Evolutionary conservation across 164 flowering plant species (phyloP), one percentile per base, ranked within the genome.

Genomic region (Chimonanthus salicifolius): DNA sequence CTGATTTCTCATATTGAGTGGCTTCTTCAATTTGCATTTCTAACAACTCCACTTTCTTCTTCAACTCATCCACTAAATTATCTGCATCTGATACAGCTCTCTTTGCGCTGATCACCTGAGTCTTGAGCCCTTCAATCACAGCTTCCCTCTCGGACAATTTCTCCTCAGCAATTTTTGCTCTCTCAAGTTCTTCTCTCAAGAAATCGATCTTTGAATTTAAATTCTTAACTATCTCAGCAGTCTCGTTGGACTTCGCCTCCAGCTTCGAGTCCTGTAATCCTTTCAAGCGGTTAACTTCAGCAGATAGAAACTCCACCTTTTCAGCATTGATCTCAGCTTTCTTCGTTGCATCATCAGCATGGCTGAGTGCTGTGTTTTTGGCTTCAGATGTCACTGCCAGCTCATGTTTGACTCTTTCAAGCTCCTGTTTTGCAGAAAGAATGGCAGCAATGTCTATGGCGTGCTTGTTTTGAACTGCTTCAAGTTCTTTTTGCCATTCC

Each of bases 261-360:
- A 72, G 70, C 82, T 82, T 86, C 18, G 93, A 82, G 64, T 92
- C 96, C 49, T 90, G 88, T 76, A 84, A 70, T n/a, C 81, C 82
- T 82, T 92, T 92, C 83, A 95, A 62, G 33, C 80, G 84, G 21
- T 58, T 68, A 72, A 95, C 64, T 82, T 95, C 98, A 49, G 87
- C 80, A 7, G 94, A 84, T 21, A 95, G 88, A 70, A 77, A 48
- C 73, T 95, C 91, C 49, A 82, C 92, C 78, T 91, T 91, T 78
- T 89, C 92, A 6, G 87, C 90, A 76, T 90, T 94, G 68, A 85
- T 85, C 80, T 91, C 93, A 47, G 98, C 94, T 78, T 89, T 87
- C 82, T 91, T 92, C 68, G 91, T 90, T 11, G 93, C 95, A 83
- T 90, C 93, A 69, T 91, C 99, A 43, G 95, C 97, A 80, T 91